Percentiles rank a stretch among this genome's conserved stretches.
phyloP scores from a whole-genome alignment of 2,329 filamentous ascomycete genomes.

The Neopestalotiopsis sp. region DNA sequence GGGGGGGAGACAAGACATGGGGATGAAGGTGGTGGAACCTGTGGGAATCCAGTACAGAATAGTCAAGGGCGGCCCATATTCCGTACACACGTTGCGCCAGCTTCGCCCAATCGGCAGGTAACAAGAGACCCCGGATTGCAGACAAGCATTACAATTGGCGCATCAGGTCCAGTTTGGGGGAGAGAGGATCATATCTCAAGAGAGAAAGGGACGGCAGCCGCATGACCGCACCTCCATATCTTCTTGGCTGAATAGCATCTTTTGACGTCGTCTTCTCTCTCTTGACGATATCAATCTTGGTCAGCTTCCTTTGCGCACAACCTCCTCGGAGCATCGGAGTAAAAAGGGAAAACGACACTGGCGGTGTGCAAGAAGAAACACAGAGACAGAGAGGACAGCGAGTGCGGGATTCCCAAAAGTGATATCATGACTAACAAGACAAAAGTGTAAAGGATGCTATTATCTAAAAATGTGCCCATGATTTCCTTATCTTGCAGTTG shows the following conservation, averaged over 20 bases:
- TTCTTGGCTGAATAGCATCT: neutral
- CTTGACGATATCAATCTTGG: neutral
- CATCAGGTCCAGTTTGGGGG: neutral
- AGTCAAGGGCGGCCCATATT: neutral
- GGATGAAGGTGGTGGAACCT: neutral
- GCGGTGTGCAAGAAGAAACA: conserved; percentile 6
- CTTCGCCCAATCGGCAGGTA: neutral
- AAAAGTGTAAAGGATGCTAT: conserved; percentile 13
- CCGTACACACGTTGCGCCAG: neutral
- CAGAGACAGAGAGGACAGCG: neutral
- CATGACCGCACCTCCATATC: neutral
- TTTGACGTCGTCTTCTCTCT: neutral
- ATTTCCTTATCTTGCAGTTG: conserved; percentile 3
- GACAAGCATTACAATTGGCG: neutral
- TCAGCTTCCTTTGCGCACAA: neutral
- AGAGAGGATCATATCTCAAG: neutral
- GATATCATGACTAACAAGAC: conserved; percentile 12
- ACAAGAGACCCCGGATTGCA: neutral
- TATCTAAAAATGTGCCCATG: conserved; percentile 12
- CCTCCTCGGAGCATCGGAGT: neutral
- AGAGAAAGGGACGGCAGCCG: neutral
- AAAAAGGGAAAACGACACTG: neutral
- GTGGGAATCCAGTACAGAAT: too few species aligned
- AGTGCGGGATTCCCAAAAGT: conserved; percentile 1
- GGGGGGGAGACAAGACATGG: neutral